A percentile compares a stretch with the other conserved stretches of the same genome.
Conservation (phyloP, 208 protist genomes). For the Vickermania spadyakhi region DNA sequence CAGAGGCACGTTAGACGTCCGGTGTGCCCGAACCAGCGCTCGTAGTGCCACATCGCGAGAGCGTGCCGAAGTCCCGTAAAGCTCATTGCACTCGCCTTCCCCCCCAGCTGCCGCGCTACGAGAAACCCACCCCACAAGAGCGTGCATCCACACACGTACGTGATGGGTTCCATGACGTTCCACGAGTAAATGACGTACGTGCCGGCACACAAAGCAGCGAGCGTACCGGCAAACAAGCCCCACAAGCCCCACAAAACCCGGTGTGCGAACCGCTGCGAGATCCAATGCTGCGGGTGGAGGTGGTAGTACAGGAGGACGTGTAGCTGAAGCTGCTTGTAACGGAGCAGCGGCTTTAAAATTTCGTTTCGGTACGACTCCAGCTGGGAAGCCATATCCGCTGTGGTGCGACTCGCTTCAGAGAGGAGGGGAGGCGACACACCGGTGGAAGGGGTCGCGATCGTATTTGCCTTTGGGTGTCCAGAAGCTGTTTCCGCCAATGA, state of each 20-base stretch:
- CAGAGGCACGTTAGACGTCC: conserved; percentile 45
- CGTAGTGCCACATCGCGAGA: conserved; percentile 5
- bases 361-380: too few relatives aligned
- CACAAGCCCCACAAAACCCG: not conserved
- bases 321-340: too few relatives aligned
- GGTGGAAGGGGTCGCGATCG: too few relatives aligned
- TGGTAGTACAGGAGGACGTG: too few relatives aligned
- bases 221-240: not conserved
- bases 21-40: not conserved
- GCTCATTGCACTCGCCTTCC: not conserved
- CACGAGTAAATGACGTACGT: conserved; percentile 82
- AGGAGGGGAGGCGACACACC: too few relatives aligned
- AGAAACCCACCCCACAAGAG: too few relatives aligned
- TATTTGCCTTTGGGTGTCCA: too few relatives aligned
- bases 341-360: too few relatives aligned
- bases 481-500: too few relatives aligned
- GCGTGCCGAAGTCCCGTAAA: not conserved
- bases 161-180: conserved; percentile 86
- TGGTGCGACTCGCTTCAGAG: too few relatives aligned
- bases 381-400: too few relatives aligned
- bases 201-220: conserved; percentile 59
- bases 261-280: not conserved
- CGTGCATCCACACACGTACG: conserved; percentile 69
- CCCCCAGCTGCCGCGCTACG: too few relatives aligned
- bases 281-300: not conserved